Conservation (phyloP, 495 filamentous ascomycete genomes). For the Xylaria acuta region DNA sequence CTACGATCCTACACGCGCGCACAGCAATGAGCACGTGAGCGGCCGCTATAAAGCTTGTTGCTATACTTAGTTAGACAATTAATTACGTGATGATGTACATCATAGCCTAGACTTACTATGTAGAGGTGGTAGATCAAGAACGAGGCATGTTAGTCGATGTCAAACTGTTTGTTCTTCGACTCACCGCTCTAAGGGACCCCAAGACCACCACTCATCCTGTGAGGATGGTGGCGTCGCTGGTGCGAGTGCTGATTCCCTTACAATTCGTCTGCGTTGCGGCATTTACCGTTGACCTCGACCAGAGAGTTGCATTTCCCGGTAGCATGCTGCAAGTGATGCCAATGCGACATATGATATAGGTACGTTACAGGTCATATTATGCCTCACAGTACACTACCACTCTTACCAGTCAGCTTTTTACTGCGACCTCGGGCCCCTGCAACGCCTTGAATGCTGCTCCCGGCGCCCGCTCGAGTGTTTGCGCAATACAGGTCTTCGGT, state of each 20-base stretch:
- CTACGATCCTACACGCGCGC: background rate
- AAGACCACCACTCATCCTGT: background rate
- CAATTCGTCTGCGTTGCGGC: slow-evolving; percentile 11
- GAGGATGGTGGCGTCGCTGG: slow-evolving; percentile 10
- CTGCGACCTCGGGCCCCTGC: background rate
- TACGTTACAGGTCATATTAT: slow-evolving; percentile 15
- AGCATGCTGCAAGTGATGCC: slow-evolving; percentile 18
- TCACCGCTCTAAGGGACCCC: slow-evolving; percentile 2
- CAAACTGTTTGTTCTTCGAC: background rate
- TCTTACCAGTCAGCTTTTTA: slow-evolving; percentile 1
- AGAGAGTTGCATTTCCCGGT: slow-evolving; percentile 7
- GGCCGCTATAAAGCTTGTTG: background rate
- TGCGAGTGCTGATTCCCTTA: background rate
- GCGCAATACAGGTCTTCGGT: slow-evolving; percentile 9
- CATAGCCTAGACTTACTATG: slow-evolving; percentile 1
- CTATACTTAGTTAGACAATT: background rate
- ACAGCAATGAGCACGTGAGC: slow-evolving; percentile 15
- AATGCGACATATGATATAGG: background rate
- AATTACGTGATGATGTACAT: background rate
- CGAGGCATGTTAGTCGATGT: background rate
- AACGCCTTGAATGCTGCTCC: background rate
- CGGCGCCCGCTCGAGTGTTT: background rate
- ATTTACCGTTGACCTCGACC: slow-evolving; percentile 23
- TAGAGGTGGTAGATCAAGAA: background rate
- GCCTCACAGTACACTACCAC: slow-evolving; percentile 5